A percentile compares a stretch with the other conserved stretches of the same genome.
phyloP scores from a whole-genome alignment of 1,284 basidiomycete genomes.

The Fomitiporia mediterranea region DNA sequence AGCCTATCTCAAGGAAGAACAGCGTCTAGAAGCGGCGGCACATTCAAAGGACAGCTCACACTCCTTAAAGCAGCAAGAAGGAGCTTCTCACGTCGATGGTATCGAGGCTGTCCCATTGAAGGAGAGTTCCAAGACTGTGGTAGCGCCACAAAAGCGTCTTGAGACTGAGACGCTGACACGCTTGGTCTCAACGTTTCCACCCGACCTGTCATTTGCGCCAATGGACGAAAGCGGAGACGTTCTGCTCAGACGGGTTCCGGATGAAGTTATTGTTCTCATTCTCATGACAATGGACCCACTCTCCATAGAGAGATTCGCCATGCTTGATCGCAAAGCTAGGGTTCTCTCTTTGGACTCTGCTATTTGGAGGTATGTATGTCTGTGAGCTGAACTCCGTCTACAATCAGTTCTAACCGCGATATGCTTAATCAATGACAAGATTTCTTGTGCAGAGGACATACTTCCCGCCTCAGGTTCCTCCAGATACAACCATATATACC shows the following conservation, averaged over 20 bases:
- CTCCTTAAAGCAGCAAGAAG: neutral
- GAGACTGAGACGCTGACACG: constrained; percentile 41
- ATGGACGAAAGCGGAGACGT: constrained; percentile 60
- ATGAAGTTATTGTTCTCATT: constrained; percentile 70
- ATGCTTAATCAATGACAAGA: constrained; percentile 36
- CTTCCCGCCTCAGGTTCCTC: constrained; percentile 64
- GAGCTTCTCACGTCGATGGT: neutral
- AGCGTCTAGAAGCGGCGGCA: constrained; percentile 23
- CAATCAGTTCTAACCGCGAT: constrained; percentile 19
- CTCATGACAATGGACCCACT: constrained; percentile 59
- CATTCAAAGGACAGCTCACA: neutral
- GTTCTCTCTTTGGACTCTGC: constrained; percentile 59
- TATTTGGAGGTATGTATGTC: constrained; percentile 72
- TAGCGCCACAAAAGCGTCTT: constrained; percentile 1
- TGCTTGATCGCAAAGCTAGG: constrained; percentile 68
- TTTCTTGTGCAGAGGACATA: constrained; percentile 56
- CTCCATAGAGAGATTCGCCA: constrained; percentile 73
- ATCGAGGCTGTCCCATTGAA: neutral
- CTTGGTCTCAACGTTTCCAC: constrained; percentile 46
- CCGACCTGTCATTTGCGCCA: constrained; percentile 55
- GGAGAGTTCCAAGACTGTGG: neutral
- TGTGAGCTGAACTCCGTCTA: constrained; percentile 5
- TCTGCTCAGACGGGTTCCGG: constrained; percentile 58
- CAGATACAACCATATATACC: constrained; percentile 40
- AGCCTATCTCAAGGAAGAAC: constrained; percentile 54